Percentiles rank a stretch among this genome's conserved stretches.
Evolutionary conservation across 2,329 filamentous ascomycete species (phyloP).

Genomic region (Coleophoma crateriformis): DNA sequence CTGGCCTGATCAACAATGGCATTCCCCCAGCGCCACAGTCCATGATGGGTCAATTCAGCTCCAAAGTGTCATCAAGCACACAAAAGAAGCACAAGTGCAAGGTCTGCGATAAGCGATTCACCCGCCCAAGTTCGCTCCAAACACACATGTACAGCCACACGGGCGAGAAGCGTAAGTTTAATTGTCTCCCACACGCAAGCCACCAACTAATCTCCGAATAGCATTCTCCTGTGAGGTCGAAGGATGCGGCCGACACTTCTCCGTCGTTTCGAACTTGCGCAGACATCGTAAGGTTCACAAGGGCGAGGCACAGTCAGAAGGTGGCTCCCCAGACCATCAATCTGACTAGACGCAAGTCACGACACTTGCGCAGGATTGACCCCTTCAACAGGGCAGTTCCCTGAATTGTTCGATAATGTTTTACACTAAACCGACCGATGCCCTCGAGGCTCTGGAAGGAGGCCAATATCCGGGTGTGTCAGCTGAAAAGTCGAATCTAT

Average conservation of each 20-base stretch:
- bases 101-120: conserved; percentile 97
- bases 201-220: conserved; percentile 32
- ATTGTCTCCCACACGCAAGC: neutral
- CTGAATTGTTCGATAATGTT: neutral
- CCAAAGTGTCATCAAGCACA: conserved; percentile 89
- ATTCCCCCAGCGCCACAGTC: conserved; percentile 79
- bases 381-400: too few species aligned
- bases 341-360: conserved; percentile 38
- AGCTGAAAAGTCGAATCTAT: neutral
- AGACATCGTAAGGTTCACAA: conserved; percentile 96
- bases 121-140: conserved; percentile 86
- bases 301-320: conserved; percentile 60
- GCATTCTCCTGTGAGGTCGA: conserved; percentile 93
- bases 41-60: conserved; percentile 99
- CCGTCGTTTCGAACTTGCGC: conserved; percentile 91
- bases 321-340: conserved; percentile 53
- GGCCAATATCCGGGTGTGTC: neutral
- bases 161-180: conserved; percentile 84
- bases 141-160: conserved; percentile 99
- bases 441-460: neutral
- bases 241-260: conserved; percentile 93
- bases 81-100: conserved; percentile 99
- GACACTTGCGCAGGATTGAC: neutral
- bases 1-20: conserved; percentile 58
- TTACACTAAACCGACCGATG: neutral